Percentiles rank a stretch among this genome's conserved stretches.
Evolutionary conservation across 441 rosid species (phyloP).

Genomic region (Populus hybrid): DNA sequence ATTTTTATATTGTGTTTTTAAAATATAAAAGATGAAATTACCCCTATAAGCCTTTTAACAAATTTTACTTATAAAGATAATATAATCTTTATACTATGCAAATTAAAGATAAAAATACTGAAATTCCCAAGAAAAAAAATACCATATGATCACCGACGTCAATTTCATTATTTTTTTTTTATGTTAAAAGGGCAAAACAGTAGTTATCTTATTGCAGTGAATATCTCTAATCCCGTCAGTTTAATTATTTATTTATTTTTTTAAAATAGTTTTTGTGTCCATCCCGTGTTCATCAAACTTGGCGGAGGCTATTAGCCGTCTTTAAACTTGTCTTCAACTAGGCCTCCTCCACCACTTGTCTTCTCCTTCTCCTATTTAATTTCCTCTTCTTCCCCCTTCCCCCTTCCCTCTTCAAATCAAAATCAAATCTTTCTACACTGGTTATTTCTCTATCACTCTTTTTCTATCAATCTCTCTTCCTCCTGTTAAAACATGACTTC

Average conservation of each 20-base stretch:
- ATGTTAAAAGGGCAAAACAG: not conserved
- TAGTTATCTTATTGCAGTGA: not conserved
- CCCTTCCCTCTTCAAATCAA: not conserved
- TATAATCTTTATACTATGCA: too few relatives aligned
- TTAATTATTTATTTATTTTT: too few relatives aligned
- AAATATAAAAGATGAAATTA: too few relatives aligned
- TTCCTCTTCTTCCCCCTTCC: not conserved
- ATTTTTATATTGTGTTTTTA: too few relatives aligned
- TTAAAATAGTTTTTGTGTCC: not conserved
- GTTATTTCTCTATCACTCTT: not conserved
- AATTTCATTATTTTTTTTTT: not conserved
- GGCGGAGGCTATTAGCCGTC: constrained; percentile 3
- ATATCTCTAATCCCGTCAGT: not conserved
- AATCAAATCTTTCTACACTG: not conserved
- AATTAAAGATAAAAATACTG: not conserved
- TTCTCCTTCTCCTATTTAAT: not conserved
- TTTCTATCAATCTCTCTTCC: not conserved
- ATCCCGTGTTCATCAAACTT: not conserved
- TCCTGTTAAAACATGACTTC: not conserved
- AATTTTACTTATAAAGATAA: too few relatives aligned
- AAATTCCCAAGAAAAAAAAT: not conserved
- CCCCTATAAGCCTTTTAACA: not conserved
- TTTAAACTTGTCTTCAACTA: not conserved
- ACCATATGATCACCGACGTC: not conserved
- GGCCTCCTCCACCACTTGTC: not conserved